Evolutionary conservation across 2,329 filamentous ascomycete genomes (phyloP).

Genomic region (Diaporthe capsici): DNA sequence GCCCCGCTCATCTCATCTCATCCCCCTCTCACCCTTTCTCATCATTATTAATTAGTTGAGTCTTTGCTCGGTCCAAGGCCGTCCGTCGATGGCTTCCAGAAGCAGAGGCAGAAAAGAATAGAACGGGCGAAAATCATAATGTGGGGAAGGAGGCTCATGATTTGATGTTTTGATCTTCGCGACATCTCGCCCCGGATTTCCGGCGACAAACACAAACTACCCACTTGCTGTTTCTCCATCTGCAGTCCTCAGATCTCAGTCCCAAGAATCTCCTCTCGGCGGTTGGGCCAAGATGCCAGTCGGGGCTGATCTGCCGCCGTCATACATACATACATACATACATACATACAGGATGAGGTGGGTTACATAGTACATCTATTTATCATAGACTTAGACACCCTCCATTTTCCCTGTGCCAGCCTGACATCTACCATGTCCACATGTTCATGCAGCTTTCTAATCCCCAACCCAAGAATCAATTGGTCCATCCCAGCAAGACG

Average conservation of each 20-base stretch:
- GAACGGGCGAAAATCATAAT: neutral
- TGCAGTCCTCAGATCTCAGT: conserved; percentile 1
- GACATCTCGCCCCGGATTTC: neutral
- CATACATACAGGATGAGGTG: neutral
- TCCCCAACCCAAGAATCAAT: neutral
- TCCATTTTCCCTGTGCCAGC: neutral
- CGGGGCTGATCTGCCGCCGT: conserved; percentile 20
- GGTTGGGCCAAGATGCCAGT: conserved; percentile 16
- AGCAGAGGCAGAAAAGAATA: neutral
- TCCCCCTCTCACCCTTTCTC: conserved; percentile 1
- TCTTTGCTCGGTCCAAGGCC: neutral
- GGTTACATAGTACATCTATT: conserved; percentile 2
- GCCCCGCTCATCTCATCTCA: conserved; percentile 21
- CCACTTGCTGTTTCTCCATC: conserved; percentile 10
- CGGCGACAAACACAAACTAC: neutral
- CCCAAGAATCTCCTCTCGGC: conserved; percentile 2
- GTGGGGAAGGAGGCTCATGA: neutral
- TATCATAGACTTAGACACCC: neutral
- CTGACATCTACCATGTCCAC: conserved; percentile 22
- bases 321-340: neutral
- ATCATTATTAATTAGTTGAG: neutral
- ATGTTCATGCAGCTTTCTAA: neutral
- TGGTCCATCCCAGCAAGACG: neutral
- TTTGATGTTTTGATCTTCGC: conserved; percentile 7
- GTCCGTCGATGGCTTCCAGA: conserved; percentile 4